Evolutionary conservation across 768 basidiomycete genomes (phyloP).

Genomic region (Pholiota conissans): DNA sequence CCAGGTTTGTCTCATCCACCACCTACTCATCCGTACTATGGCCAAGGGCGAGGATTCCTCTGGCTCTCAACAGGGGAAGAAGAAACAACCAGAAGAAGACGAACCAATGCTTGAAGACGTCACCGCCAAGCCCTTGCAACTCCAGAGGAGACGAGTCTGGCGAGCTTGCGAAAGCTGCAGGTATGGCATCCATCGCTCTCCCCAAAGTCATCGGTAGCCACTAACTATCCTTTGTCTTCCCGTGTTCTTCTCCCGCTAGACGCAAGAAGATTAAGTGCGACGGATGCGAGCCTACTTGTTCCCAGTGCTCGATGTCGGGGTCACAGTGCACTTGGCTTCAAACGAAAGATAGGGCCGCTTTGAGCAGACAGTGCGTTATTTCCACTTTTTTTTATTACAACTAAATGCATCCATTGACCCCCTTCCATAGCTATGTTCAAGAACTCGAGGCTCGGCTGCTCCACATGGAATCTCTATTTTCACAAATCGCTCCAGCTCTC

Average conservation of each 20-base stretch:
- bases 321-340: constrained; percentile 88
- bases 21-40: constrained; percentile 30
- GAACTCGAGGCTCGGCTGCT: constrained; percentile 86
- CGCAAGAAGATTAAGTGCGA: constrained; percentile 95
- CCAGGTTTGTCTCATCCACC: constrained; percentile 29
- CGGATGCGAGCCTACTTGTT: constrained; percentile 83
- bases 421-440: constrained; percentile 72
- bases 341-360: constrained; percentile 86
- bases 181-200: constrained; percentile 39
- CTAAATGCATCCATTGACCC: constrained; percentile 11
- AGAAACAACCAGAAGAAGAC: constrained; percentile 69
- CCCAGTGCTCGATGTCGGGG: constrained; percentile 73
- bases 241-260: constrained; percentile 36
- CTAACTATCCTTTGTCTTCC: constrained; percentile 13
- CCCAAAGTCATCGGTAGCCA: constrained; percentile 16
- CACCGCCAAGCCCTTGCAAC: constrained; percentile 69
- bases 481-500: constrained; percentile 77
- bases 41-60: constrained; percentile 52
- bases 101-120: constrained; percentile 58
- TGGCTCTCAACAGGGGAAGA: constrained; percentile 63
- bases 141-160: constrained; percentile 84
- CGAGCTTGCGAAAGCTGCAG: constrained; percentile 89
- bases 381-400: constrained; percentile 6
- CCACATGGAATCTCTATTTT: constrained; percentile 87
- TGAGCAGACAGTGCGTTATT: constrained; percentile 79